Conservation (phyloP, 1,284 basidiomycete species). For the Cutaneotrichosporon cyanovorans region DNA sequence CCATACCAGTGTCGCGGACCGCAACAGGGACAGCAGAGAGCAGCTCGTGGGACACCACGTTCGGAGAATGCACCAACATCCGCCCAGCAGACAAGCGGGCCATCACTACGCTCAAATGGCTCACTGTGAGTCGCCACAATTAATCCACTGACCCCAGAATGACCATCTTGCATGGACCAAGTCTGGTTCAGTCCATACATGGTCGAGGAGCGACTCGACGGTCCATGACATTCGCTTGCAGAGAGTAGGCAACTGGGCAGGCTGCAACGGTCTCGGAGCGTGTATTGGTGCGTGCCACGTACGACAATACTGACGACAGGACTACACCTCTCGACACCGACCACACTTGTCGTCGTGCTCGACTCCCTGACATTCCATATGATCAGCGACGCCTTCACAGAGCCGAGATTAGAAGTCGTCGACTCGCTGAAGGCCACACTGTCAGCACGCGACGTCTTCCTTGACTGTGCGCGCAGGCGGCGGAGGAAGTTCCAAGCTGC, state of each 20-base stretch:
- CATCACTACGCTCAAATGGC: constrained; percentile 29
- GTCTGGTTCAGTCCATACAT: constrained; percentile 29
- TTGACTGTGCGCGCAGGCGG: constrained; percentile 19
- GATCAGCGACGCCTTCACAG: constrained; percentile 21
- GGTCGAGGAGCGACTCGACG: constrained; percentile 16
- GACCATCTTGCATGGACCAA: constrained; percentile 34
- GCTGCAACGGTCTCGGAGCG: constrained; percentile 27
- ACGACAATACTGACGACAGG: constrained; percentile 14
- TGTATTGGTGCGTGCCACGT: constrained; percentile 27
- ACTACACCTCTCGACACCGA: constrained; percentile 17
- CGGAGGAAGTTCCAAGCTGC: constrained; percentile 7
- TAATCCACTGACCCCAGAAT: constrained; percentile 19
- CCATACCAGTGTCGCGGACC: constrained; percentile 14
- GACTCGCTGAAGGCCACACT: constrained; percentile 24
- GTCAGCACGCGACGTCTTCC: constrained; percentile 27
- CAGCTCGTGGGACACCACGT: constrained; percentile 9
- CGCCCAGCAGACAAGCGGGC: constrained; percentile 18
- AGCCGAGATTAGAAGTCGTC: constrained; percentile 17
- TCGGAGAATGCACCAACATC: constrained; percentile 3
- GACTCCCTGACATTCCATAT: constrained; percentile 32
- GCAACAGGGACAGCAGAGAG: background rate
- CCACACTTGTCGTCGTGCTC: constrained; percentile 24
- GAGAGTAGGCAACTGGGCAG: constrained; percentile 38
- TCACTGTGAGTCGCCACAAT: constrained; percentile 17
- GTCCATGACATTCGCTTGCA: constrained; percentile 17